Percentiles rank a stretch among this genome's conserved stretches.
phyloP scores from a whole-genome alignment of 169 alveolate species.

The Plasmodium reichenowi region DNA sequence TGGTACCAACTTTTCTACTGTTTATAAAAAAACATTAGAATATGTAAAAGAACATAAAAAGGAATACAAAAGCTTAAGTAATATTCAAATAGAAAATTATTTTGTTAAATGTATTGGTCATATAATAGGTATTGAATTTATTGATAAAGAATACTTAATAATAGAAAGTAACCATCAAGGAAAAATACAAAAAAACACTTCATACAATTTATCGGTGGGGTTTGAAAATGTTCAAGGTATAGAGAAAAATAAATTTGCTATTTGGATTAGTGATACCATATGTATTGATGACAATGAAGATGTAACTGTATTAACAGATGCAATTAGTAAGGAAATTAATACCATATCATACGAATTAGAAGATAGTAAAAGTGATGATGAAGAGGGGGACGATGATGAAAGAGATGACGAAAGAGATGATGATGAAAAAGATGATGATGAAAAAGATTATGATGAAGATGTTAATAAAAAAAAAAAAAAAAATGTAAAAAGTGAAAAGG shows the following conservation, averaged over 20 bases:
- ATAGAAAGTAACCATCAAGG: constrained; percentile 61
- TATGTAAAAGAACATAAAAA: constrained; percentile 74
- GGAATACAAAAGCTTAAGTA: constrained; percentile 3
- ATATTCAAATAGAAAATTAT: constrained; percentile 75
- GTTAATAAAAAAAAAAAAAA: constrained; percentile 1
- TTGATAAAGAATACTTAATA: constrained; percentile 81
- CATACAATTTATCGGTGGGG: constrained; percentile 89
- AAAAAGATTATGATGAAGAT: constrained; percentile 23
- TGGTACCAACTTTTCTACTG: constrained; percentile 78
- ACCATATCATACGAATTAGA: constrained; percentile 89
- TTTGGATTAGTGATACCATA: constrained; percentile 93
- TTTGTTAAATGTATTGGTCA: constrained; percentile 89
- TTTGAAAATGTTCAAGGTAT: constrained; percentile 83
- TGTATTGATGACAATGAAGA: constrained; percentile 82
- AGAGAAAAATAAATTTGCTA: constrained; percentile 86
- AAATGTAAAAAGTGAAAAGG: background rate
- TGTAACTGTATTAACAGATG: constrained; percentile 81
- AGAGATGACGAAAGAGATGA: background rate
- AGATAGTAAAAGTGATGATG: constrained; percentile 83
- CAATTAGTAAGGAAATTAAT: constrained; percentile 86
- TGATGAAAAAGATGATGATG: constrained; percentile 80
- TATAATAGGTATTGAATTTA: constrained; percentile 90
- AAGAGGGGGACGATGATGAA: constrained; percentile 63
- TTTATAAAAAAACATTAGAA: constrained; percentile 79
- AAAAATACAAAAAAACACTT: constrained; percentile 84